Conservation (phyloP, 1,139 yeast genomes). For the Protomyces inundatus region DNA sequence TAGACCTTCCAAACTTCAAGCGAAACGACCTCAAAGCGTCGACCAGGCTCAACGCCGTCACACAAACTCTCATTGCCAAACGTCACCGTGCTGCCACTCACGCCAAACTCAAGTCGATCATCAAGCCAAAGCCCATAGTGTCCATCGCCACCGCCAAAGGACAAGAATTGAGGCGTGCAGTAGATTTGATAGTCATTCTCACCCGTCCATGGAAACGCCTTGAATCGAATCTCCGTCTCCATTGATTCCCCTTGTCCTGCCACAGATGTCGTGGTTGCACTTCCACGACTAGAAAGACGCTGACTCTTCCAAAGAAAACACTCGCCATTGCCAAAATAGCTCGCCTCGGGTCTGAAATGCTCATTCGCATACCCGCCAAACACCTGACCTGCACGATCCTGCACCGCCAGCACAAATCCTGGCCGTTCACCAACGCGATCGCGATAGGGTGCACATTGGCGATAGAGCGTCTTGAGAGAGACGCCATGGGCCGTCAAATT, state of each 20-base stretch:
- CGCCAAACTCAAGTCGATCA: constrained; percentile 66
- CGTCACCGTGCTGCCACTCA: constrained; percentile 70
- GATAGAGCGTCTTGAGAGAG: constrained; percentile 69
- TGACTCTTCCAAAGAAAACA: constrained; percentile 41
- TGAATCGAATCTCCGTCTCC: constrained; percentile 45
- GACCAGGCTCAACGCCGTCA: constrained; percentile 42
- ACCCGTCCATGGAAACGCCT: constrained; percentile 86
- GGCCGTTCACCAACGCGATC: constrained; percentile 34
- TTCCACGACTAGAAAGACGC: background rate
- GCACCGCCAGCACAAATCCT: constrained; percentile 37
- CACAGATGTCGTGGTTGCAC: too few relatives aligned
- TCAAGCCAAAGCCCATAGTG: constrained; percentile 90
- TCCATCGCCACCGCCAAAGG: constrained; percentile 90
- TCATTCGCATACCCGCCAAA: constrained; percentile 88
- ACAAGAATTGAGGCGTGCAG: constrained; percentile 69
- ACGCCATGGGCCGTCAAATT: constrained; percentile 90
- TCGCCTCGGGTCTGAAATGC: constrained; percentile 58
- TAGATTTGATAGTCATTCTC: constrained; percentile 78
- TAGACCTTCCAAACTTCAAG: constrained; percentile 78
- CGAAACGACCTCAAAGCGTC: constrained; percentile 65
- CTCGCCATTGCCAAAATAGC: constrained; percentile 91
- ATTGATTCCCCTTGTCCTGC: constrained; percentile 41
- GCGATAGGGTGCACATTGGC: constrained; percentile 40
- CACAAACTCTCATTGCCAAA: constrained; percentile 84
- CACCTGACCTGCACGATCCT: constrained; percentile 47